Evolutionary conservation across 768 basidiomycete genomes (phyloP).

Genomic region (Artomyces pyxidatus): DNA sequence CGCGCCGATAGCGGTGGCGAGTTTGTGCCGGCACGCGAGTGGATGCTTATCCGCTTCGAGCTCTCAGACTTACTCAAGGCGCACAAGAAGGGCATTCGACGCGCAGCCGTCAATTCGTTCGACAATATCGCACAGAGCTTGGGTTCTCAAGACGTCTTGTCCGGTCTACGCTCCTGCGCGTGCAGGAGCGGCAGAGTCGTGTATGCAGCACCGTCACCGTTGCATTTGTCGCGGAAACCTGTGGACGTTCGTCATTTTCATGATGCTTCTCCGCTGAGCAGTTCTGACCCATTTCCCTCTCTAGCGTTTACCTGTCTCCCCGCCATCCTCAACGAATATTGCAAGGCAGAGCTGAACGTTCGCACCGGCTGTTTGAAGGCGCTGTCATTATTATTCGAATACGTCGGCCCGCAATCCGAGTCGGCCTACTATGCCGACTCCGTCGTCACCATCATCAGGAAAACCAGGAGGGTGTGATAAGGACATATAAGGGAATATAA

Average conservation of each 20-base stretch:
- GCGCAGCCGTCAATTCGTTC: conserved; percentile 97
- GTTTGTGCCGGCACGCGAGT: conserved; percentile 96
- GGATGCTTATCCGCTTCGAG: conserved; percentile 99
- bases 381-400: conserved; percentile 97
- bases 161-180: conserved; percentile 87
- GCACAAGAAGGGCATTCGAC: conserved; percentile 96
- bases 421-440: conserved; percentile 95
- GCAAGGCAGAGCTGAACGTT: conserved; percentile 96
- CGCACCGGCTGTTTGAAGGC: conserved; percentile 98
- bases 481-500: too few species aligned
- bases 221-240: conserved; percentile 88
- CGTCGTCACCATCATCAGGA: conserved; percentile 93
- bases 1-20: conserved; percentile 96
- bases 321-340: conserved; percentile 96
- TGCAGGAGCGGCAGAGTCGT: conserved; percentile 96
- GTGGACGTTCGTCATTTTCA: conserved; percentile 45
- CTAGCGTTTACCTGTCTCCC: conserved; percentile 96
- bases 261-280: neutral
- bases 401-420: conserved; percentile 94
- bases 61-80: conserved; percentile 92
- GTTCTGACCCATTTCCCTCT: conserved; percentile 9
- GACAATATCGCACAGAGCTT: conserved; percentile 98
- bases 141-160: conserved; percentile 96
- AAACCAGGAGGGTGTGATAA: too few species aligned
- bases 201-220: conserved; percentile 98